Percentiles rank a stretch among this genome's conserved stretches.
Evolutionary conservation across 2,329 filamentous ascomycete species (phyloP).

Genomic region (Aureobasidium pullulans): DNA sequence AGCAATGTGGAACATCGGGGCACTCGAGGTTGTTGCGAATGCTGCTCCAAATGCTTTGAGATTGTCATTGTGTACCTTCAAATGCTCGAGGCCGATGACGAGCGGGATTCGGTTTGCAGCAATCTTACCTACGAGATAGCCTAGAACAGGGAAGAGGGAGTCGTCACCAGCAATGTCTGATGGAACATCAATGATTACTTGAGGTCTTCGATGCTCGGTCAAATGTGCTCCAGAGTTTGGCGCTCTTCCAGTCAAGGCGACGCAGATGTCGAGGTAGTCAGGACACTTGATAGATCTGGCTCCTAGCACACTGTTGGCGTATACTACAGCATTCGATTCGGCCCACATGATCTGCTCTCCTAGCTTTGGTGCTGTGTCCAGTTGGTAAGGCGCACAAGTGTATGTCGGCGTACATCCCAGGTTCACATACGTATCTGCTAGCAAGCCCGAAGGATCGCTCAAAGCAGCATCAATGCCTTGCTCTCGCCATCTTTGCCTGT

Average conservation of each 20-base stretch:
- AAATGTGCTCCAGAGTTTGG: slow-evolving; percentile 27
- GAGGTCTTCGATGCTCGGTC: slow-evolving; percentile 18
- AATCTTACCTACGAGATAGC: slow-evolving; percentile 31
- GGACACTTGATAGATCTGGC: slow-evolving; percentile 41
- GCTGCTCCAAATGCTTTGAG: slow-evolving; percentile 40
- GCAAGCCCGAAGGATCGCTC: slow-evolving; percentile 25
- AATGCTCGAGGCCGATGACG: slow-evolving; percentile 29
- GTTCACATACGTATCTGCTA: slow-evolving; percentile 32
- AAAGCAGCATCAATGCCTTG: slow-evolving; percentile 29
- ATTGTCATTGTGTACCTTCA: slow-evolving; percentile 23
- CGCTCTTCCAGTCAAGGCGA: slow-evolving; percentile 37
- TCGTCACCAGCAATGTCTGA: slow-evolving; percentile 23
- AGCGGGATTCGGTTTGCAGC: slow-evolving; percentile 29
- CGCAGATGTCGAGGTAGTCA: slow-evolving; percentile 38
- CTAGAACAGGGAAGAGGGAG: slow-evolving; percentile 33
- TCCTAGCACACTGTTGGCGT: slow-evolving; percentile 40
- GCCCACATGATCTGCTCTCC: slow-evolving; percentile 40
- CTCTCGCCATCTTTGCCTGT: slow-evolving; percentile 34
- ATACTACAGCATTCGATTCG: slow-evolving; percentile 42
- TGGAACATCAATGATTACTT: slow-evolving; percentile 14
- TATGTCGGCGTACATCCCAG: slow-evolving; percentile 38
- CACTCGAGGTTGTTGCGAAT: slow-evolving; percentile 36
- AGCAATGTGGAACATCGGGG: slow-evolving; percentile 40
- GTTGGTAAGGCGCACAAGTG: slow-evolving; percentile 39
- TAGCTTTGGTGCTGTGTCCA: slow-evolving; percentile 27